Percentiles rank a stretch among this genome's conserved stretches.
Conservation (phyloP, 306 rosid species). For the Inga laurina region DNA sequence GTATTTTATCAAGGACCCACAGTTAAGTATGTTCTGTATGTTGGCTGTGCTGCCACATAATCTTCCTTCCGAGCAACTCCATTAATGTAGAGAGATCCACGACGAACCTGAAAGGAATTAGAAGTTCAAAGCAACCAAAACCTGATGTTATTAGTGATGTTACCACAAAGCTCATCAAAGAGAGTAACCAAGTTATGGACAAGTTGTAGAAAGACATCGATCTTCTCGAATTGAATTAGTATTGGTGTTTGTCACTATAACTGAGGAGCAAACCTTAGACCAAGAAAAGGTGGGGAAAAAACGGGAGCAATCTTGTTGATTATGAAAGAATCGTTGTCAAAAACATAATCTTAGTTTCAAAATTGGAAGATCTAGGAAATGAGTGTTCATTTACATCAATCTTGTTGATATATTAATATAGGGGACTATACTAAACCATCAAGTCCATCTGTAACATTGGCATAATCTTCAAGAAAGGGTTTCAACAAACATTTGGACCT, state of each 20-base stretch:
- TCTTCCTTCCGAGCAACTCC: constrained; percentile 70
- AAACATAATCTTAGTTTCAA: not conserved
- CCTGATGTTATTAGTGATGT: constrained; percentile 13
- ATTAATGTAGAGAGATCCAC: constrained; percentile 73
- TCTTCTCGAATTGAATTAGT: not conserved
- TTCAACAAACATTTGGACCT: constrained; percentile 42
- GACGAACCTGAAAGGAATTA: constrained; percentile 50
- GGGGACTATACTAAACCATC: constrained; percentile 10
- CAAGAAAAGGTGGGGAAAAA: not conserved
- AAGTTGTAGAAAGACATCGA: not conserved
- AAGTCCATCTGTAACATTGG: not conserved
- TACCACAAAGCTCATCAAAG: constrained; percentile 8
- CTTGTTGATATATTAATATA: constrained; percentile 8
- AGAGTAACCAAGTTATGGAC: not conserved
- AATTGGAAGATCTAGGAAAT: not conserved
- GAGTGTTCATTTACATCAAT: constrained; percentile 5
- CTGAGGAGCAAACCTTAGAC: not conserved
- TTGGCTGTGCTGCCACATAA: constrained; percentile 59
- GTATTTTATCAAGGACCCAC: constrained; percentile 43
- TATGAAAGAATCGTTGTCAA: not conserved
- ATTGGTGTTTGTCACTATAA: not conserved
- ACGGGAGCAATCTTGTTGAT: not conserved
- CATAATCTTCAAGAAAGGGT: not conserved
- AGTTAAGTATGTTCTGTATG: constrained; percentile 48
- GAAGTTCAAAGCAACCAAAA: constrained; percentile 26